These are phyloP conservation scores for Lachnellula cervina DNA, from an alignment of 2,329 filamentous ascomycete genomes.

Conservation along the genomic window DNA sequence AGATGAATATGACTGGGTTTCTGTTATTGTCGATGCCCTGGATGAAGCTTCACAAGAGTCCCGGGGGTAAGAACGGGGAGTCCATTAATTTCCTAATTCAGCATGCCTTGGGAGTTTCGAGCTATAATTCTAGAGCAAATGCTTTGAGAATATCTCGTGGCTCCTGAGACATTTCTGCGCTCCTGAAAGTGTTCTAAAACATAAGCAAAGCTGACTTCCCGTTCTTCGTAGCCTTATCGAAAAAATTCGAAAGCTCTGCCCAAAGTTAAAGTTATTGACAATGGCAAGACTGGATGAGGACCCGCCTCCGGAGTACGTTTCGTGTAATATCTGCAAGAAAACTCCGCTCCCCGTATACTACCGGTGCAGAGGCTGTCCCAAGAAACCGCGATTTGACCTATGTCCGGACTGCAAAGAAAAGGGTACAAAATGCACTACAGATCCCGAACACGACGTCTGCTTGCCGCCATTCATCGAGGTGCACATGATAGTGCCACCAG, in stretches of 20 bases:
- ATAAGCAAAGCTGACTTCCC: too few species aligned
- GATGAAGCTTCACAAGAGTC: constrained; percentile 12
- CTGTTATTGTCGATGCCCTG: constrained; percentile 16
- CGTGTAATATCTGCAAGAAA: constrained; percentile 5
- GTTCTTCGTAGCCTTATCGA: constrained; percentile 3
- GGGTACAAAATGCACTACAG: neutral
- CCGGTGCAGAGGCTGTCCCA: constrained; percentile 7
- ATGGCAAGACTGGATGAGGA: constrained; percentile 9
- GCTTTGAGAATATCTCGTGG: too few species aligned
- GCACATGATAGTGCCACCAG: constrained; percentile 3
- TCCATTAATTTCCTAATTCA: too few species aligned
- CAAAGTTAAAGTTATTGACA: constrained; percentile 10
- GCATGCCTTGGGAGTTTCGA: too few species aligned
- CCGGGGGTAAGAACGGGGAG: neutral
- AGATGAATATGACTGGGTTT: constrained; percentile 15
- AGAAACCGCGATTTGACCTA: constrained; percentile 8
- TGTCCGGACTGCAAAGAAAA: constrained; percentile 5
- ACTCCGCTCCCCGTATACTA: constrained; percentile 3
- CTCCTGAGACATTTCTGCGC: too few species aligned
- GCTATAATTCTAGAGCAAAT: too few species aligned
- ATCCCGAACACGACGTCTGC: constrained; percentile 4
- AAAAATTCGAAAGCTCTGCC: constrained; percentile 1
- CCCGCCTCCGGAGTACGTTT: neutral
- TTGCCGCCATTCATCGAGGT: constrained; percentile 7
- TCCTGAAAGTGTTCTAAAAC: too few species aligned